Evolutionary conservation across 2,329 filamentous ascomycete genomes (phyloP).

Genomic region (Beauveria scarabaeidicola): DNA sequence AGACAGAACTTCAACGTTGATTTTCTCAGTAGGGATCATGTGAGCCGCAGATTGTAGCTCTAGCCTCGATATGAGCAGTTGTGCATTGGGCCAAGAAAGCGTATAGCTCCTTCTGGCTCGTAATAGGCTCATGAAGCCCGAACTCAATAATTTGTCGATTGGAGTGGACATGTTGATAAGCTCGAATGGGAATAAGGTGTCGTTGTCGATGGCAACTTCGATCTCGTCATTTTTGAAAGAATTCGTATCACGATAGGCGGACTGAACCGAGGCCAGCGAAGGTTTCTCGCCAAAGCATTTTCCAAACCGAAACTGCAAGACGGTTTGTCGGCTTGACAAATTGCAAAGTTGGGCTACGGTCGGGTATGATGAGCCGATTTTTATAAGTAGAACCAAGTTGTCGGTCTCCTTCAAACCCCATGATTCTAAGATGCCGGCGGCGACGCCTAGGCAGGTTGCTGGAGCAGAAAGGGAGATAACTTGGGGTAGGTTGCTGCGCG

Average conservation of each 20-base stretch:
- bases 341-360: conserved; percentile 45
- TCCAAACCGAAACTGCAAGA: conserved; percentile 54
- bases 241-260: conserved; percentile 34
- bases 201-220: not conserved
- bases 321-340: conserved; percentile 27
- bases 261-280: conserved; percentile 41
- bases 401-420: conserved; percentile 62
- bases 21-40: not conserved
- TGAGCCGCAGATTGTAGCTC: not conserved
- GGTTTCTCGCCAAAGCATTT: conserved; percentile 68
- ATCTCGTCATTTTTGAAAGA: not conserved
- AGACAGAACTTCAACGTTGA: not conserved
- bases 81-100: conserved; percentile 14
- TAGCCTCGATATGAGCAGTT: not conserved
- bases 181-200: not conserved
- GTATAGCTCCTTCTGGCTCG: not conserved
- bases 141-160: not conserved
- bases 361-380: conserved; percentile 54
- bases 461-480: conserved; percentile 61
- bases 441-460: conserved; percentile 61
- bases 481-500: conserved; percentile 31
- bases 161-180: conserved; percentile 7
- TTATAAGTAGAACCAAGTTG: conserved; percentile 66
- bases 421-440: conserved; percentile 64
- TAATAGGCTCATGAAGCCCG: not conserved